A percentile compares a stretch with the other conserved stretches of the same genome.
These are phyloP conservation scores for Rhodosporidiobolus sp. DNA, from an alignment of 768 basidiomycete species.

Conservation along the genomic window DNA sequence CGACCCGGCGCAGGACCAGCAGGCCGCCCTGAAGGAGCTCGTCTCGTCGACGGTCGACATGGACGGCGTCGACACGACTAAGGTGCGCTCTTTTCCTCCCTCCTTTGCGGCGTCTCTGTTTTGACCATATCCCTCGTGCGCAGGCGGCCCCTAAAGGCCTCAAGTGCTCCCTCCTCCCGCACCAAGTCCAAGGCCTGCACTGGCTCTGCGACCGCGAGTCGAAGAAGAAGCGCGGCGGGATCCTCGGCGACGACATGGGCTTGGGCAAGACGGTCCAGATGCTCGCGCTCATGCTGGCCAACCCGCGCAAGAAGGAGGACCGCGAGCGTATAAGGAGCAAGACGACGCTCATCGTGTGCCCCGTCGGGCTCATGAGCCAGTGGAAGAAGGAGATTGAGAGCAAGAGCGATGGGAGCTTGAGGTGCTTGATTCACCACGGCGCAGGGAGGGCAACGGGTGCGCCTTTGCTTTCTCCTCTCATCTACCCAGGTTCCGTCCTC, in stretches of 20 bases:
- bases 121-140: too few relatives aligned
- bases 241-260: conserved; percentile 46
- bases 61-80: conserved; percentile 1
- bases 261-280: conserved; percentile 80
- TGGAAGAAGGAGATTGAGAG: conserved; percentile 78
- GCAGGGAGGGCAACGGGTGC: conserved; percentile 65
- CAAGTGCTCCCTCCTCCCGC: conserved; percentile 22
- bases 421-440: conserved; percentile 81
- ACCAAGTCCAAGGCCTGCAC: conserved; percentile 70
- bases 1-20: conserved; percentile 7
- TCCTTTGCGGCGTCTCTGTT: not conserved
- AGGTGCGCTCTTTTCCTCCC: not conserved
- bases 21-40: conserved; percentile 28
- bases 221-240: conserved; percentile 68
- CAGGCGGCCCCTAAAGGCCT: conserved; percentile 12
- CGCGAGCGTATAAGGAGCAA: conserved; percentile 70
- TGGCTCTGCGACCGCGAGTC: conserved; percentile 87
- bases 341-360: conserved; percentile 78
- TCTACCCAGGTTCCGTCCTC: too few relatives aligned
- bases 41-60: conserved; percentile 15
- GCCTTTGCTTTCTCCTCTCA: conserved; percentile 28
- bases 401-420: conserved; percentile 60
- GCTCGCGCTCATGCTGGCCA: conserved; percentile 70
- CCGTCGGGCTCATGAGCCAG: conserved; percentile 80
- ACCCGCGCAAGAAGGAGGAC: conserved; percentile 55